Conservation (phyloP, 345 rosid genomes). For the Trapa incisa region DNA sequence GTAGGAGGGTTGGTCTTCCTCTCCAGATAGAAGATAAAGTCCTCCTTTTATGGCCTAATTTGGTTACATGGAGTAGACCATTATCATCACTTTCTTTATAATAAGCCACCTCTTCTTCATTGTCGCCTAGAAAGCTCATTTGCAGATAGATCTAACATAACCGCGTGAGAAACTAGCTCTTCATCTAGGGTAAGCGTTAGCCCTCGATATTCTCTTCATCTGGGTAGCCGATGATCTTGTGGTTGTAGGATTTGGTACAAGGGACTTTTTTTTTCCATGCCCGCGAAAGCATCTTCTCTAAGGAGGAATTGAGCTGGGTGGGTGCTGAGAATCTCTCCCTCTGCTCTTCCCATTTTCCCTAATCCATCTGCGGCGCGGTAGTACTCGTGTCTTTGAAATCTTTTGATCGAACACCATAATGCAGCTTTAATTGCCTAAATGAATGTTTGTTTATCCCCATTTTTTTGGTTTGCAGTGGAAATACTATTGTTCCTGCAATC, state of each 20-base stretch:
- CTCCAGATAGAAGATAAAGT: slow-evolving; percentile 6
- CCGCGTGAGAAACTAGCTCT: not conserved
- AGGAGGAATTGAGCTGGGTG: not conserved
- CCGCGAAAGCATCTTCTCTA: not conserved
- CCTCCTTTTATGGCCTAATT: not conserved
- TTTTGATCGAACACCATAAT: not conserved
- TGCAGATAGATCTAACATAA: not conserved
- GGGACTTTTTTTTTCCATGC: not conserved
- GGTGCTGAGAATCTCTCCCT: not conserved
- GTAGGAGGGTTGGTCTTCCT: slow-evolving; percentile 48
- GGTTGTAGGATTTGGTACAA: not conserved
- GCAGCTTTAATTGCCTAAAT: not conserved
- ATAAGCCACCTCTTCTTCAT: not conserved
- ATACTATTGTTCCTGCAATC: too few species aligned
- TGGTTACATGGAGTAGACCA: too few species aligned
- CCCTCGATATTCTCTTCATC: not conserved
- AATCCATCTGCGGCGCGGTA: not conserved
- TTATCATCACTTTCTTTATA: not conserved
- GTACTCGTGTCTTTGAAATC: not conserved
- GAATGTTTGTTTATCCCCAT: too few species aligned
- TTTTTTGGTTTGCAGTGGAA: too few species aligned
- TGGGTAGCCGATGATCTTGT: not conserved
- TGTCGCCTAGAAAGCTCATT: not conserved
- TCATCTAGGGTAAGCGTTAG: not conserved
- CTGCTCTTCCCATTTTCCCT: not conserved